Base-by-base conservation (phyloP, 225 moss, liverwort and hornwort species). In the Rhytidiadelphus loreus region DNA sequence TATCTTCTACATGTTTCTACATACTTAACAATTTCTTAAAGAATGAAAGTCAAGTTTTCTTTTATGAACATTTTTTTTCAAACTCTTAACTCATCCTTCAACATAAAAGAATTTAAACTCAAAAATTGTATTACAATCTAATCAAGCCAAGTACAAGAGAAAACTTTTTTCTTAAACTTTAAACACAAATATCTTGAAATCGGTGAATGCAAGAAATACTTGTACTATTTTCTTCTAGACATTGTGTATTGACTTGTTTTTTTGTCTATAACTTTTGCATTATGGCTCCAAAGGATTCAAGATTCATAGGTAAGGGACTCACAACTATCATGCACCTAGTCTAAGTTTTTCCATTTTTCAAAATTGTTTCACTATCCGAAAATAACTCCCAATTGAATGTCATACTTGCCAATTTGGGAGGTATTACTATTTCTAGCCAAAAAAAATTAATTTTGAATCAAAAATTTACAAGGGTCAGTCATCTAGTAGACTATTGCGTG, bases 231-330 rank as follows among this genome's bases (percentile, higher is more conserved):
- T 68, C 3, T 22, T 6, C 6, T 1, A 68, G 0, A 11, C 1
- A 0, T 63, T 68, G 68, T 1, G 0, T 12, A 22, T n/a, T 22
- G n/a, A n/a, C n/a, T 68, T 66, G 5, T 66, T 66, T 63, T n/a
- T 66, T 66, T 20, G 12, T 12, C 23, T 13, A 23, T 39, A 24
- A 39, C 4, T 39, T n/a, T 39, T 23, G 39, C 24, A 4, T 69
- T 69, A 11, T 69, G 13, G 1, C 12, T 69, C 2, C 8, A 24
- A 39, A 69, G 24, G 4, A 69, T 0, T 69, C 4, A 69, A 23
- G n/a, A 22, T n/a, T 68, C 0, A 68, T 13, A 22, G 2, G 2
- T 26, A 16, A 16, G 1, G 5, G 15, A 29, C 0, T 16, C 1
- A 29, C 17, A 17, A 72, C 17, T 44, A 28, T 7, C 9, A 44